Base-by-base conservation (phyloP, 805 yeast genomes). In the Wickerhamiella occidentalis region DNA sequence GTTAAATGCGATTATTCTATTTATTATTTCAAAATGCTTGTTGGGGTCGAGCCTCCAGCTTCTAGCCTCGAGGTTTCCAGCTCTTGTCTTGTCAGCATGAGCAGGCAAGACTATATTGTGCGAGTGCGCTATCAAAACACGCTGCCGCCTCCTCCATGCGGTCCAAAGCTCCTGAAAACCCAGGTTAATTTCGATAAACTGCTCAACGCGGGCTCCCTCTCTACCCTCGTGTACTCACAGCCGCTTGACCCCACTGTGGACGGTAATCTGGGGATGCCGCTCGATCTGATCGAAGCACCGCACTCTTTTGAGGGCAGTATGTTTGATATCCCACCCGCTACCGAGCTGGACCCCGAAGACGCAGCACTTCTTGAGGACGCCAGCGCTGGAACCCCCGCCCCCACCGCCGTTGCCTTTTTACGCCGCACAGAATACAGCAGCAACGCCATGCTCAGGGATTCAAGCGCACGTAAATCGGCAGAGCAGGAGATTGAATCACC, bases 71-170 rank as follows among this genome's bases (percentile, higher is more conserved):
- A 6, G 26, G 5, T 23, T 5, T 23, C 26, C 26, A 8, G 7
- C 26, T 8, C 26, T 23, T 23, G 5, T 23, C 26, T n/a, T n/a
- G 38, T 33, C 38, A 33, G 38, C 38, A 33, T 29, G 33, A 29
- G 21, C 33, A 51, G 69, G 26, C 71, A 68, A 54, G 74, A 69
- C 54, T 69, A 65, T 51, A 62, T 69, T 50, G 94, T 94, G 42
- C 81, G 82, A 57, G 77, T 83, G 48, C 76, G 94, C 60, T 90
- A 87, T 64, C 77, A 77, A 52, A 92, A 92, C 63, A 83, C 78
- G 59, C 71, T 92, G 21, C 98, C 98, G 5, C 88, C 96, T 1
- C 97, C 97, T 8, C 82, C 90, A 21, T 73, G 92, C 53, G 86
- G 95, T 42, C 96, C 98, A 26, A 85, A 83, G 63, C 73, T 88